Percentiles rank a stretch among this genome's conserved stretches.
Conservation (phyloP, 768 basidiomycete species). For the Macrolepiota fuliginosa region DNA sequence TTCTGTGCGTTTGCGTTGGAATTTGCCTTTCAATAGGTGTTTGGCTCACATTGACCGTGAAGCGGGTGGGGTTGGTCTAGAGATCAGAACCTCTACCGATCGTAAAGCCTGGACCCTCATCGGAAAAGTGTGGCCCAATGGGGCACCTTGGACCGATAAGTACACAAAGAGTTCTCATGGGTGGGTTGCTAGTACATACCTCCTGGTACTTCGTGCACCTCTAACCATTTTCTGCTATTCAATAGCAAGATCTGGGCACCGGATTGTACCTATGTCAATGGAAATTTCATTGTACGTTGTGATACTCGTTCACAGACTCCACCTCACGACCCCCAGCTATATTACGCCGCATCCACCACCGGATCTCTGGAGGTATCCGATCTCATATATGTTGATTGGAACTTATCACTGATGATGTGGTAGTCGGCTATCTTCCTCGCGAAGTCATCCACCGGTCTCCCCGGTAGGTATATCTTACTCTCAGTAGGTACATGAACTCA, state of each 20-base stretch:
- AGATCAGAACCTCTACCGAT: constrained; percentile 48
- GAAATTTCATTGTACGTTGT: constrained; percentile 25
- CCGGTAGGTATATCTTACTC: constrained; percentile 22
- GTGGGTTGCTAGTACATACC: constrained; percentile 18
- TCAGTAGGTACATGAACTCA: background rate
- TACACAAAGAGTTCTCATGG: constrained; percentile 47
- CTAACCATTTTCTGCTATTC: background rate
- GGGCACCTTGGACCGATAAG: constrained; percentile 46
- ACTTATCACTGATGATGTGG: background rate
- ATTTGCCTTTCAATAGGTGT: background rate
- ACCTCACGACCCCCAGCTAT: constrained; percentile 33
- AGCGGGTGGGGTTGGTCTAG: constrained; percentile 45
- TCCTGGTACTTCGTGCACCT: background rate
- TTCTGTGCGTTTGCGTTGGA: constrained; percentile 35
- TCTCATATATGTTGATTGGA: background rate
- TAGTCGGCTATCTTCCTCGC: constrained; percentile 56
- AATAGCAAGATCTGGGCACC: constrained; percentile 38
- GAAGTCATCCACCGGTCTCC: constrained; percentile 46
- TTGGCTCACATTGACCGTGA: background rate
- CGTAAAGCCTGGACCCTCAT: constrained; percentile 41
- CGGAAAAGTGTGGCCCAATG: constrained; percentile 48
- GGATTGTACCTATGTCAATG: constrained; percentile 32
- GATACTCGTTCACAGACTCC: background rate
- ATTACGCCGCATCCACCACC: constrained; percentile 53
- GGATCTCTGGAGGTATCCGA: constrained; percentile 43